Evolutionary conservation across 139 green algal species (phyloP), one percentile per base, ranked within the genome.

Genomic region (Chlorella sp.): DNA sequence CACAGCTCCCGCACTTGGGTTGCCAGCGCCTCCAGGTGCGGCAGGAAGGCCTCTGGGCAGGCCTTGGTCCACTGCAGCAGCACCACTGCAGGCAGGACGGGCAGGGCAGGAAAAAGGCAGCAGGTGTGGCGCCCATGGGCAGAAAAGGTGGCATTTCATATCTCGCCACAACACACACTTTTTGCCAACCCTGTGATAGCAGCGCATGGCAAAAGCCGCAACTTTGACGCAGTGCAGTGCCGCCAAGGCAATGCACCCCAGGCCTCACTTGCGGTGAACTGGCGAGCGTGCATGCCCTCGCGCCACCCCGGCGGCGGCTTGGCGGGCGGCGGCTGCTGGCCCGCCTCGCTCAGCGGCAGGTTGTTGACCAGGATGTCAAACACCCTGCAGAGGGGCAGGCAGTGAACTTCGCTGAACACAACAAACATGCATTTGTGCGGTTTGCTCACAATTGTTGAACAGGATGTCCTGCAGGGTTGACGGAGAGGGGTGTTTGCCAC

Each of bases 21-120:
- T 38, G 92, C 94, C 56, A 97, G 79, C 9, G 88, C 63, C 38
- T 92, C 67, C 23, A 96, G 85, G 85, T 96, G 93, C 0, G 91
- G 94, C 69, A 87, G 78, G 78, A 96, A 89, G 0, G 91, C 86
- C 2, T 85, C 64, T 3, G 93, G 93, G 28, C 85, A 84, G 44
- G 85, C 90, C 86, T 93, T 91, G 65, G 83, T 86, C 30, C 82
- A 86, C 39, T 80, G 65, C 30, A 93, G 70, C 71, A 90, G 64
- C 32, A 93, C 87, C 74, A 80, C 64, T 85, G 82, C 72, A 57
- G 12, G 26, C 1, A 39, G 21, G 25, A 3, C 3, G 74, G 25
- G 74, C 17, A 23, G 51, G 15, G 51, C 25, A 38, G 36, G 70
- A 30, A n/a, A n/a, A n/a, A n/a, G n/a, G n/a, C n/a, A n/a, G n/a